Percentiles rank a stretch among this genome's conserved stretches.
These are phyloP conservation scores for Boletus reticulatus DNA, from an alignment of 768 basidiomycete species.

Conservation along the genomic window DNA sequence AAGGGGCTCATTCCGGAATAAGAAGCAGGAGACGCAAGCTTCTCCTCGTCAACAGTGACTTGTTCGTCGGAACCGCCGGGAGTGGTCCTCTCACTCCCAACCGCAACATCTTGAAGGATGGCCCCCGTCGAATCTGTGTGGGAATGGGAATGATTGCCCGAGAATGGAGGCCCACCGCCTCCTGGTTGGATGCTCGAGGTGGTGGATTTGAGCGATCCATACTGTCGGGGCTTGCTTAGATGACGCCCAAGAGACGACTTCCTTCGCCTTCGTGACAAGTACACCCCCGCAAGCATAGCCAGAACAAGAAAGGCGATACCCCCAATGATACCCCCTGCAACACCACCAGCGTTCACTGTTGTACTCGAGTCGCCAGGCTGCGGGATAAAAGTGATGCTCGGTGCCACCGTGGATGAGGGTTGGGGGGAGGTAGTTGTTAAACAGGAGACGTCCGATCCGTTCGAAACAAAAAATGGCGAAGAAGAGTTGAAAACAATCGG, in stretches of 20 bases:
- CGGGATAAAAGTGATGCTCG: slow-evolving; percentile 5
- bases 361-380: too few species aligned
- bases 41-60: slow-evolving; percentile 20
- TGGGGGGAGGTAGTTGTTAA: slow-evolving; percentile 17
- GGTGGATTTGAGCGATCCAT: slow-evolving; percentile 29
- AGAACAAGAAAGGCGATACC: slow-evolving; percentile 37
- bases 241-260: slow-evolving; percentile 25
- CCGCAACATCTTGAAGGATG: slow-evolving; percentile 10
- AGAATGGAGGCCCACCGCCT: not conserved
- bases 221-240: slow-evolving; percentile 18
- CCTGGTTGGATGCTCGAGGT: slow-evolving; percentile 13
- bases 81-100: slow-evolving; percentile 11
- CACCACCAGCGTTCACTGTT: slow-evolving; percentile 36
- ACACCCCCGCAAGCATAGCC: slow-evolving; percentile 32
- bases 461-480: slow-evolving; percentile 33
- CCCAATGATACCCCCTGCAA: slow-evolving; percentile 54
- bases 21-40: slow-evolving; percentile 17
- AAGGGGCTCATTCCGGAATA: slow-evolving; percentile 14
- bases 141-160: slow-evolving; percentile 10
- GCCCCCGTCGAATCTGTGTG: slow-evolving; percentile 25
- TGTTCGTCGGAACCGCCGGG: slow-evolving; percentile 25
- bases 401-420: slow-evolving; percentile 12
- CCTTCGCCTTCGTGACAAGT: slow-evolving; percentile 25
- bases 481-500: slow-evolving; percentile 19
- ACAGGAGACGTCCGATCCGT: slow-evolving; percentile 38